These are phyloP conservation scores for Trichoderma lentiforme DNA, from an alignment of 2,329 filamentous ascomycete species.

Conservation along the genomic window DNA sequence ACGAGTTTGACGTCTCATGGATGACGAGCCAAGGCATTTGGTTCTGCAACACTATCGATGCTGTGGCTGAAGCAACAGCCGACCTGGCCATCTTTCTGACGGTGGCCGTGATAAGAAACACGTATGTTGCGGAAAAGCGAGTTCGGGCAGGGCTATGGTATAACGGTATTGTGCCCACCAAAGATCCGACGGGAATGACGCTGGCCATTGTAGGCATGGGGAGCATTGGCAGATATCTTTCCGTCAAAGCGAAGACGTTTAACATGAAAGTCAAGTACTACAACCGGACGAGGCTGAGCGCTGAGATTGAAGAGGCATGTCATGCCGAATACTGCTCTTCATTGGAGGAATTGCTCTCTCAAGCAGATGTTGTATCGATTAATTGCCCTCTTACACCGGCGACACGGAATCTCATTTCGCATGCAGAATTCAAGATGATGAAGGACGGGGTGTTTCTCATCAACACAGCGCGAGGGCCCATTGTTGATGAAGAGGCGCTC, in stretches of 20 bases:
- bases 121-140: conserved; percentile 37
- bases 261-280: conserved; percentile 44
- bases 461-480: conserved; percentile 49
- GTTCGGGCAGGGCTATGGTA: conserved; percentile 39
- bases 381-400: conserved; percentile 39
- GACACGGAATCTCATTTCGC: conserved; percentile 40
- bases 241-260: conserved; percentile 39
- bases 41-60: conserved; percentile 54
- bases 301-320: conserved; percentile 34
- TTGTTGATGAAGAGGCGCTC: conserved; percentile 48
- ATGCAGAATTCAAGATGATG: conserved; percentile 42
- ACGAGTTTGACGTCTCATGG: conserved; percentile 45
- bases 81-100: conserved; percentile 43
- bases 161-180: conserved; percentile 31
- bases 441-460: conserved; percentile 46
- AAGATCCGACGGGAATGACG: conserved; percentile 42
- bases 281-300: conserved; percentile 37
- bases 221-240: conserved; percentile 43
- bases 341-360: conserved; percentile 38
- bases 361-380: conserved; percentile 41
- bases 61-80: conserved; percentile 50
- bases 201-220: conserved; percentile 50
- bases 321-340: conserved; percentile 35
- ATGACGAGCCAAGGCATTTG: conserved; percentile 42
- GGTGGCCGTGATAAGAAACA: conserved; percentile 42